Percentiles rank a stretch among this genome's conserved stretches.
Conservation (phyloP, 1,284 basidiomycete species). For the Ganoderma sp. region DNA sequence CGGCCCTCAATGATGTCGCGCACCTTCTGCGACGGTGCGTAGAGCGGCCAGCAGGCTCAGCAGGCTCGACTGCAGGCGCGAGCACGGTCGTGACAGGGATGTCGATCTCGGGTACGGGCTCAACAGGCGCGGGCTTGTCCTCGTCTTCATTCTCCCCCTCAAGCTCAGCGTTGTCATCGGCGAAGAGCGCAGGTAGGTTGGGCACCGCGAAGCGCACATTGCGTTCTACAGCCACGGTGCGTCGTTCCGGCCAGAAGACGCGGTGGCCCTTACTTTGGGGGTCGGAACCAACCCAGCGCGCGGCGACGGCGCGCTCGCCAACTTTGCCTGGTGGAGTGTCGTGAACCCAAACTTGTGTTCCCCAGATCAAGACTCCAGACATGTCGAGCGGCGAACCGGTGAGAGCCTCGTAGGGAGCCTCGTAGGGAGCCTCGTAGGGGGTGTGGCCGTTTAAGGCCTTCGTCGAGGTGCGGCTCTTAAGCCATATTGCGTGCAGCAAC, state of each 20-base stretch:
- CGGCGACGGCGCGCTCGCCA: not conserved
- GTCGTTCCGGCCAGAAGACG: too few relatives aligned
- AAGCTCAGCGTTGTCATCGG: not conserved
- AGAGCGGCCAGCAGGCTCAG: too few relatives aligned
- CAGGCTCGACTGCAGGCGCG: not conserved
- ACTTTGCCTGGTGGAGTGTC: not conserved
- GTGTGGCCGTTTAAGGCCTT: not conserved
- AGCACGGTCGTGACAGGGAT: too few relatives aligned
- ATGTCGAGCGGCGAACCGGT: not conserved
- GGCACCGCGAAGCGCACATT: slow-evolving; percentile 5
- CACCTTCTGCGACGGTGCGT: too few relatives aligned
- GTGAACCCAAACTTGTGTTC: not conserved
- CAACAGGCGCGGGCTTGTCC: too few relatives aligned
- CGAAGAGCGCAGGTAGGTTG: too few relatives aligned
- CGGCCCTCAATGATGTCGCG: too few relatives aligned
- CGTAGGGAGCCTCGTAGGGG: not conserved
- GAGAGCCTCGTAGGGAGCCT: not conserved
- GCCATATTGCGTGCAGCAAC: not conserved
- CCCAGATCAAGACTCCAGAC: not conserved
- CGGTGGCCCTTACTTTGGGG: too few relatives aligned
- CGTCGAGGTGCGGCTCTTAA: not conserved
- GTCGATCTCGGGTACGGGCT: too few relatives aligned
- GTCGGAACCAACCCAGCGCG: slow-evolving; percentile 33
- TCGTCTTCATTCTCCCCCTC: slow-evolving; percentile 10
- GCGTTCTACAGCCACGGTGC: not conserved